Conservation (phyloP, 306 rosid species). For the Arachis hypogaea region DNA sequence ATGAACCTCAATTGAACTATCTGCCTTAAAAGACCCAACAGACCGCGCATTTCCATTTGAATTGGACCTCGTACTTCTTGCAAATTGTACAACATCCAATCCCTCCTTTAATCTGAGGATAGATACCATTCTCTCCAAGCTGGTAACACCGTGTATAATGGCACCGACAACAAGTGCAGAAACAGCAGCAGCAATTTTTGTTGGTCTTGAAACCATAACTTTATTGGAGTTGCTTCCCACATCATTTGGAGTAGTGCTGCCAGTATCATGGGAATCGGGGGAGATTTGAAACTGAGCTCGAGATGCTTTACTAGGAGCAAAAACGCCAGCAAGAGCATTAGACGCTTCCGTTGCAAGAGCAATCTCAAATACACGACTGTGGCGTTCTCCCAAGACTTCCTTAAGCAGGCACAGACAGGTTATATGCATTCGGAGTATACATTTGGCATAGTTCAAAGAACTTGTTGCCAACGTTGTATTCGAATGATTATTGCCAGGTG, state of each 20-base stretch:
- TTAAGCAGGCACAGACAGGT: slow-evolving; percentile 85
- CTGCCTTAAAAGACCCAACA: slow-evolving; percentile 67
- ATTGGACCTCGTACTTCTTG: slow-evolving; percentile 74
- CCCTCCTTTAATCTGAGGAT: slow-evolving; percentile 84
- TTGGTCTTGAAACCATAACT: slow-evolving; percentile 56
- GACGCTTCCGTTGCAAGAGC: slow-evolving; percentile 95
- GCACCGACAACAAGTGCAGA: slow-evolving; percentile 89
- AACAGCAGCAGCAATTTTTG: slow-evolving; percentile 83
- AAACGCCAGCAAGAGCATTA: slow-evolving; percentile 71
- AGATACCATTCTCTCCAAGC: slow-evolving; percentile 93
- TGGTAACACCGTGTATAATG: slow-evolving; percentile 77
- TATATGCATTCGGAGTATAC: slow-evolving; percentile 73
- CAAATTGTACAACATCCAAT: slow-evolving; percentile 79
- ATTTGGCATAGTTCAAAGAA: slow-evolving; percentile 64
- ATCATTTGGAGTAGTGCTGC: slow-evolving; percentile 56
- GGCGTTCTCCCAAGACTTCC: slow-evolving; percentile 98
- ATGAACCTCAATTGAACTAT: slow-evolving; percentile 71
- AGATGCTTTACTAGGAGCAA: slow-evolving; percentile 81
- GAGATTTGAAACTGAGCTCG: slow-evolving; percentile 81
- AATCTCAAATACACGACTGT: slow-evolving; percentile 91
- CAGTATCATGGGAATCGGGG: slow-evolving; percentile 73
- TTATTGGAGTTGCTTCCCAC: slow-evolving; percentile 49
- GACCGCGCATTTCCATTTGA: slow-evolving; percentile 91
- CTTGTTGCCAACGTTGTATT: slow-evolving; percentile 53
- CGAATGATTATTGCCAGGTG: slow-evolving; percentile 56